Conservation (phyloP, 176 grass and related monocot species). For the Alloteropsis semialata region DNA sequence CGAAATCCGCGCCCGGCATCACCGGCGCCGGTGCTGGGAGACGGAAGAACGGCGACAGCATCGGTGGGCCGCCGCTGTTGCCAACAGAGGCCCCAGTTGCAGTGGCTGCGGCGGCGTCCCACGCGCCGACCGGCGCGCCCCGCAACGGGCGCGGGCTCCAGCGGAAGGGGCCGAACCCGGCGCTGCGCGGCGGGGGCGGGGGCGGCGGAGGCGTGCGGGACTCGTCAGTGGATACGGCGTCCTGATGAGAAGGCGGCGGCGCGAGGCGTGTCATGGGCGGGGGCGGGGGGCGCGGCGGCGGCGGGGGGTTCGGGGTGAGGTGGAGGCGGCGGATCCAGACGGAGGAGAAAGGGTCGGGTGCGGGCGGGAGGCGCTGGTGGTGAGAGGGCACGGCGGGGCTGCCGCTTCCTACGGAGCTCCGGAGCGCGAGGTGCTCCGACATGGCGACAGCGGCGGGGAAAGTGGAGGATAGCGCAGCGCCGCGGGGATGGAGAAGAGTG, state of each 20-base stretch:
- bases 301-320: constrained; percentile 9
- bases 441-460: constrained; percentile 7
- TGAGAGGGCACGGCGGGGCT: constrained; percentile 1
- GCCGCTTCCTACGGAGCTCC: constrained; percentile 33
- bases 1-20: neutral
- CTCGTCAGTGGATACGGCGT: constrained; percentile 35
- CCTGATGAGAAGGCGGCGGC: neutral
- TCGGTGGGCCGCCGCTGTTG: neutral
- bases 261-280: neutral
- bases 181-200: neutral
- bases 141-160: constrained; percentile 29
- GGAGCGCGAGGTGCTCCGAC: constrained; percentile 34
- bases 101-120: neutral
- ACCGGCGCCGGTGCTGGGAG: neutral
- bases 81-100: neutral
- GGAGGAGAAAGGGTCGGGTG: constrained; percentile 45
- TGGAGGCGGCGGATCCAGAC: constrained; percentile 63
- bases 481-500: neutral
- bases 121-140: neutral
- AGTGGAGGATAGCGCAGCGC: neutral
- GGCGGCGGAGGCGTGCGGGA: constrained; percentile 21
- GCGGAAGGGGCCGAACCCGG: constrained; percentile 35
- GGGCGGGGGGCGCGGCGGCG: neutral
- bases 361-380: neutral
- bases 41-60: constrained; percentile 51